These are phyloP conservation scores for Solanum appendiculatum DNA, from an alignment of 257 asterid species.

Conservation along the genomic window DNA sequence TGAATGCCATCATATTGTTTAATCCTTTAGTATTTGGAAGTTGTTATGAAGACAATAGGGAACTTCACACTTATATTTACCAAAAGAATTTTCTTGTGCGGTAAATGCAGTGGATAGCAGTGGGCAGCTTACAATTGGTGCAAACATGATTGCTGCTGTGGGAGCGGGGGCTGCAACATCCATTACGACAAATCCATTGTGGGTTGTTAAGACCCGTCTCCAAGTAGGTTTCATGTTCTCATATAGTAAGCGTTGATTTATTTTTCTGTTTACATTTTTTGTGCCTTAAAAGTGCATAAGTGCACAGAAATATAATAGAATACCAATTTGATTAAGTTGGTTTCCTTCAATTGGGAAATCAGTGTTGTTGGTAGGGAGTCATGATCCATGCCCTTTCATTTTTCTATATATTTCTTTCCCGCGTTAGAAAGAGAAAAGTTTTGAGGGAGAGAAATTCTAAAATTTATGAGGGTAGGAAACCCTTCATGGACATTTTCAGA, in stretches of 20 bases:
- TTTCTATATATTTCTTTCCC: not conserved
- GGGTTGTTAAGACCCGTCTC: conserved; percentile 96
- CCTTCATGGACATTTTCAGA: not conserved
- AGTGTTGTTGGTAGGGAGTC: not conserved
- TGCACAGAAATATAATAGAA: not conserved
- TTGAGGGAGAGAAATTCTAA: no score
- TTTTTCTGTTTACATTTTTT: not conserved
- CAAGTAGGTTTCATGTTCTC: conserved; percentile 51
- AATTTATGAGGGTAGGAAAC: not conserved
- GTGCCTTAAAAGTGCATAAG: not conserved
- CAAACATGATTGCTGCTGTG: conserved; percentile 84
- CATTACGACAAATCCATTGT: conserved; percentile 68
- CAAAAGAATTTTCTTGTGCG: not conserved
- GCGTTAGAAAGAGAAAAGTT: not conserved
- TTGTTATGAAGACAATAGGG: not conserved
- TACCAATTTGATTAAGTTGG: not conserved
- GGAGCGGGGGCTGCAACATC: conserved; percentile 95
- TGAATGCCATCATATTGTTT: not conserved
- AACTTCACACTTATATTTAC: not conserved
- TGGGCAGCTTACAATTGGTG: conserved; percentile 54
- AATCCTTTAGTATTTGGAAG: not conserved
- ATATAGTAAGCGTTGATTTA: not conserved
- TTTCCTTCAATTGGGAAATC: not conserved
- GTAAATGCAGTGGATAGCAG: conserved; percentile 40
- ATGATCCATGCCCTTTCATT: not conserved